Conservation (phyloP, 2,329 filamentous ascomycete species). For the Colletotrichum tofieldiae region DNA sequence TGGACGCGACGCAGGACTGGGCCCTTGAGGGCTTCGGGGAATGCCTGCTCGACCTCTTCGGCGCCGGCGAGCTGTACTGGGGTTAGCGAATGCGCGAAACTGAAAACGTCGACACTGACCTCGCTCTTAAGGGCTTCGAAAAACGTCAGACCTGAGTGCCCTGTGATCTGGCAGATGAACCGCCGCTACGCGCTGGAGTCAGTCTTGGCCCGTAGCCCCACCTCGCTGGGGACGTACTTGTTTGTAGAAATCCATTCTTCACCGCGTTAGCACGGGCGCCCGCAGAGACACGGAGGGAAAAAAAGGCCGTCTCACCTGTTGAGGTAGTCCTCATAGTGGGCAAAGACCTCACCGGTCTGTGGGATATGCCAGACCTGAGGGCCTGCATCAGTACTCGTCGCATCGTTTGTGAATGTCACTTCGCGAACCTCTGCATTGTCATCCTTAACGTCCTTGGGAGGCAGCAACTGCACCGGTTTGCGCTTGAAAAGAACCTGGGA, state of each 20-base stretch:
- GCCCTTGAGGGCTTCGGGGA: constrained; percentile 91
- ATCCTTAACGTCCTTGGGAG: constrained; percentile 80
- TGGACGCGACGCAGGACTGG: constrained; percentile 93
- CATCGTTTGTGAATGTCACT: constrained; percentile 34
- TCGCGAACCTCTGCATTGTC: constrained; percentile 84
- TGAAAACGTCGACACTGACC: constrained; percentile 67
- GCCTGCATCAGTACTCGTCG: constrained; percentile 40
- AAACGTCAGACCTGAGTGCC: constrained; percentile 91
- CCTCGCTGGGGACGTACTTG: constrained; percentile 71
- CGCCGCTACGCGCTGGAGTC: constrained; percentile 70
- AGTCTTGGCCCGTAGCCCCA: constrained; percentile 41
- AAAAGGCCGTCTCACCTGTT: constrained; percentile 73
- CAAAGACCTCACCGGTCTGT: constrained; percentile 91
- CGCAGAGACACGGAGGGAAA: not conserved
- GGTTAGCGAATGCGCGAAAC: constrained; percentile 28
- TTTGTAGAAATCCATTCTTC: constrained; percentile 92
- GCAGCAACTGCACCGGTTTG: constrained; percentile 90
- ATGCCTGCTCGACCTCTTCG: constrained; percentile 90
- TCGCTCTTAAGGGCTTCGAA: constrained; percentile 94
- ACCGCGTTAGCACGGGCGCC: constrained; percentile 50
- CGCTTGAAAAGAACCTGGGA: constrained; percentile 93
- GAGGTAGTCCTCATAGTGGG: constrained; percentile 89
- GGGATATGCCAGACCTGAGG: constrained; percentile 90
- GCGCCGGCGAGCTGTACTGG: constrained; percentile 78
- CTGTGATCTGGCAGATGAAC: constrained; percentile 97